phyloP scores from a whole-genome alignment of 2,329 filamentous ascomycete species.

The Ceratocystiopsis brevicomis region DNA sequence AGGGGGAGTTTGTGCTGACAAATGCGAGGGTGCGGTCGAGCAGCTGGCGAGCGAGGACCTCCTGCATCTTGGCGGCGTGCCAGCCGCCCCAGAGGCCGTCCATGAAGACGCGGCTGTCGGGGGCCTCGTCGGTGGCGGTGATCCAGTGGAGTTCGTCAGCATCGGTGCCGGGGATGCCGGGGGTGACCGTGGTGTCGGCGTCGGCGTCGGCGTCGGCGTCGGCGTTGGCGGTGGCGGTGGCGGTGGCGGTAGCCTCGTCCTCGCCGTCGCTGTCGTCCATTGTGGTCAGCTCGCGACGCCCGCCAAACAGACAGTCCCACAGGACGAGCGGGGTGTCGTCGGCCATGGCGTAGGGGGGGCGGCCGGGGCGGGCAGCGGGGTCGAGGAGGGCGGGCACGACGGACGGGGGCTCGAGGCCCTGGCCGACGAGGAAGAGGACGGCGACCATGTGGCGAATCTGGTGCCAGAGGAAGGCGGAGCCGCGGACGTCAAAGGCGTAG shows the following conservation, averaged over 20 bases:
- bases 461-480: conserved; percentile 92
- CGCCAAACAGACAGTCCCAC: conserved; percentile 86
- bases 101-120: conserved; percentile 39
- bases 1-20: background rate
- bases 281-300: conserved; percentile 17
- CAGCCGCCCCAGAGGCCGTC: conserved; percentile 68
- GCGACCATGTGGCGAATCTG: conserved; percentile 92
- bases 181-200: background rate
- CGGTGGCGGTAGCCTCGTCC: too few relatives aligned
- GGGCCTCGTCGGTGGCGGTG: conserved; percentile 49
- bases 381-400: conserved; percentile 62
- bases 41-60: conserved; percentile 59
- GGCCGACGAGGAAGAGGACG: conserved; percentile 79
- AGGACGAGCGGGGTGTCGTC: conserved; percentile 77
- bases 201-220: conserved; percentile 5
- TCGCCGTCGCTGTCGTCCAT: conserved; percentile 6
- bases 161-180: background rate
- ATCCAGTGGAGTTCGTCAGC: conserved; percentile 55
- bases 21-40: conserved; percentile 37
- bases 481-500: conserved; percentile 75
- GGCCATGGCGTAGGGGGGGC: conserved; percentile 79
- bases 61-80: conserved; percentile 75
- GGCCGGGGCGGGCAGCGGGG: conserved; percentile 46
- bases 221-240: too few relatives aligned
- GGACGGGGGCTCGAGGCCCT: conserved; percentile 60